phyloP scores from a whole-genome alignment of 2,329 filamentous ascomycete species.

The Botrytis tulipae region DNA sequence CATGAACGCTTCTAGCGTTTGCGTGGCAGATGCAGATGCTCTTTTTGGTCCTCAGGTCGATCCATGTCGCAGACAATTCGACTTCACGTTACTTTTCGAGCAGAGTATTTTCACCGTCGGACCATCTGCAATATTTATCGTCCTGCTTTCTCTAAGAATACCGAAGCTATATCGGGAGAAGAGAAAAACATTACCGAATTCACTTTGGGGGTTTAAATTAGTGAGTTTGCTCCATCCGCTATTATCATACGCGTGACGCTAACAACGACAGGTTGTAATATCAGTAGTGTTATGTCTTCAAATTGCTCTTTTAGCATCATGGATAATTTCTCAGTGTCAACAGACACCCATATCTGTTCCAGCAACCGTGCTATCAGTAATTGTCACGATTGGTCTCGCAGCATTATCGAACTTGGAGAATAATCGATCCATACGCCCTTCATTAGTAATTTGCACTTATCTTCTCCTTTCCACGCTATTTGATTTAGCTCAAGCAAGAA shows the following conservation, averaged over 20 bases:
- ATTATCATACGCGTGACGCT: background rate
- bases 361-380: background rate
- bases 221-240: background rate
- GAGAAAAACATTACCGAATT: slow-evolving; percentile 2
- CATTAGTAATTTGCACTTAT: slow-evolving; percentile 22
- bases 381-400: background rate
- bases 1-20: slow-evolving; percentile 39
- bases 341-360: background rate
- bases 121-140: slow-evolving; percentile 23
- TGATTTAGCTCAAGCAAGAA: slow-evolving; percentile 22
- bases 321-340: background rate
- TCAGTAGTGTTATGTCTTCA: background rate
- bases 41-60: slow-evolving; percentile 7
- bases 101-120: slow-evolving; percentile 30
- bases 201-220: background rate
- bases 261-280: background rate
- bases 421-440: slow-evolving; percentile 22
- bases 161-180: background rate
- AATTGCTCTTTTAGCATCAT: background rate
- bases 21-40: slow-evolving; percentile 6
- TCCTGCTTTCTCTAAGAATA: background rate
- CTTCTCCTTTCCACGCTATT: slow-evolving; percentile 22
- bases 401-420: slow-evolving; percentile 24
- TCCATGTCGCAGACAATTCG: slow-evolving; percentile 22
- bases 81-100: slow-evolving; percentile 33